Base-by-base conservation (phyloP, 257 asterid species). In the Capsicum baccatum region DNA sequence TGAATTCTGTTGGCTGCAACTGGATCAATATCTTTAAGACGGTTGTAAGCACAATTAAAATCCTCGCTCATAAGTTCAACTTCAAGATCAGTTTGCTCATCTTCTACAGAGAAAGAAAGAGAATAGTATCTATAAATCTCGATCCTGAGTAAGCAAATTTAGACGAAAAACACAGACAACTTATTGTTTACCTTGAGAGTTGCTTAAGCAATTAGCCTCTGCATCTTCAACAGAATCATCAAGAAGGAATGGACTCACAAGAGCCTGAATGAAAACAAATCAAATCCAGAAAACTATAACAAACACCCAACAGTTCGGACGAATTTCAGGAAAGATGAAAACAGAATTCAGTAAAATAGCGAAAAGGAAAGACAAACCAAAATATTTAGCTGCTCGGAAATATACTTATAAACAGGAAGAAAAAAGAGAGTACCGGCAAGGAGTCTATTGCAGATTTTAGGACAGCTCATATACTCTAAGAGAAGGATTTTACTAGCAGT, bases 1-100 rank as follows among this genome's bases (percentile, higher is more conserved):
- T 97, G 98, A 85, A 95, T 91, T 89, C 98, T 89, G 89, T 90
- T 89, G 63, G 98, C 96, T 37, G 97, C 97, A 86, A 89, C 89
- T 37, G 97, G 97, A 90, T 97, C 99, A 81, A 97, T 89, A 68
- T 90, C 91, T 85, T 89, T 91, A 62, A 97, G 97, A 83, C 48
- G 87, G 85, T 86, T 86, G 64, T 92, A 92, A 86, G 90, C 87
- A 85, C 82, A 88, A 55, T 71, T 84, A 83, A 78, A 79, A 84
- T 86, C 86, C 81, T 84, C 92, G 3, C 44, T 84, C 14, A 21
- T 89, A 81, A 78, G 37, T 50, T 80, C 84, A 80, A 84, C 83
- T 73, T 88, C 96, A 89, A 44, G 58, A 82, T 89, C 92, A 21
- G 82, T 80, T 63, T 86, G 80, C 63, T 86, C 91, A 60, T 91